Conservation (phyloP, 202 grass and related monocot genomes). For the Cymbopogon flexuosus region DNA sequence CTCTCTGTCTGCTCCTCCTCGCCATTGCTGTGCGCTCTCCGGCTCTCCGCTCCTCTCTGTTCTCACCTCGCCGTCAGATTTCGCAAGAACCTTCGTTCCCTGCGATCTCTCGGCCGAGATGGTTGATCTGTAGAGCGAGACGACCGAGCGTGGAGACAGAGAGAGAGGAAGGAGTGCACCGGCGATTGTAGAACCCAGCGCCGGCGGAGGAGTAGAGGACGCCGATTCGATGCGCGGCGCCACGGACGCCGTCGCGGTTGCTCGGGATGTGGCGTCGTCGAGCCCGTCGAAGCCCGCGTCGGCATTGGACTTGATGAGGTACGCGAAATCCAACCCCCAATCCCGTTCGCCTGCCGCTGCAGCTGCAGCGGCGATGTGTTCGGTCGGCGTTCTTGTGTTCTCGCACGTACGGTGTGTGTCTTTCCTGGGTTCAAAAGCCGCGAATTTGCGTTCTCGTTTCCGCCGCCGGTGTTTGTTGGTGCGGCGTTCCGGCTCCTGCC, state of each 20-base stretch:
- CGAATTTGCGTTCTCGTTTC: neutral
- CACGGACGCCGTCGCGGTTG: conserved; percentile 42
- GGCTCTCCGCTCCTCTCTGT: conserved; percentile 16
- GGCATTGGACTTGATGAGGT: conserved; percentile 70
- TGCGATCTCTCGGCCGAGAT: conserved; percentile 28
- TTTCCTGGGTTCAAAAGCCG: neutral
- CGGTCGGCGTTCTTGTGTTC: neutral
- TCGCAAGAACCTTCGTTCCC: neutral
- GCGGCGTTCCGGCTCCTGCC: neutral
- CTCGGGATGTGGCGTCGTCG: conserved; percentile 37
- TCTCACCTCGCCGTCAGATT: conserved; percentile 22
- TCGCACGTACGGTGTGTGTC: neutral
- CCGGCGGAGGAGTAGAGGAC: neutral
- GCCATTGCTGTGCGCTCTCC: conserved; percentile 38
- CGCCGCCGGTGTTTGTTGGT: neutral
- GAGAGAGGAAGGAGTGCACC: neutral
- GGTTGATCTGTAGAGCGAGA: conserved; percentile 29
- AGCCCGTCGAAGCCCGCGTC: conserved; percentile 39
- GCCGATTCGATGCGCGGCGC: conserved; percentile 32
- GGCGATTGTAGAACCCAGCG: neutral
- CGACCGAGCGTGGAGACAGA: neutral
- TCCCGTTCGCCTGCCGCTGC: conserved; percentile 1
- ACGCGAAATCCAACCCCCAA: conserved; percentile 21
- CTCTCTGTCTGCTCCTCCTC: neutral
- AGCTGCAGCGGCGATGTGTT: conserved; percentile 4